phyloP scores from a whole-genome alignment of 2,329 filamentous ascomycete species.

The Cryphonectria japonica region DNA sequence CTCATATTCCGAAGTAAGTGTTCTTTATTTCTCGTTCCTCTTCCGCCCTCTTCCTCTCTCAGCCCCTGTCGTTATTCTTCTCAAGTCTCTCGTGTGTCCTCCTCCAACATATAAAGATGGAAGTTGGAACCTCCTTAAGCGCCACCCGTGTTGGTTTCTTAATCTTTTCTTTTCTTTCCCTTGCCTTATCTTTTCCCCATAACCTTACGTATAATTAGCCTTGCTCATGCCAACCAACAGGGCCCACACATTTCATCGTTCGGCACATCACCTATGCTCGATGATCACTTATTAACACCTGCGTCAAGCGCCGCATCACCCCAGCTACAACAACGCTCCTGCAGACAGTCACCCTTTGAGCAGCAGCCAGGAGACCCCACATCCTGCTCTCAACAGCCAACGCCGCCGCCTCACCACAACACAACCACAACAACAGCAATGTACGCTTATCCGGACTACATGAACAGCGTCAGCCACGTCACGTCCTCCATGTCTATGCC shows the following conservation, averaged over 20 bases:
- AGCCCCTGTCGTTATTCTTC: neutral
- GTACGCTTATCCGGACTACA: conserved; percentile 48
- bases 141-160: neutral
- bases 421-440: conserved; percentile 46
- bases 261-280: conserved; percentile 39
- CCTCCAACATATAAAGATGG: conserved; percentile 4
- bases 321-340: conserved; percentile 46
- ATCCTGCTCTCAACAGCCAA: conserved; percentile 48
- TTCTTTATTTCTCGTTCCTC: neutral
- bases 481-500: conserved; percentile 51
- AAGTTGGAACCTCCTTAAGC: neutral
- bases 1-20: conserved; percentile 30
- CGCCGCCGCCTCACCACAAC: conserved; percentile 44
- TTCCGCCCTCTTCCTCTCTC: neutral
- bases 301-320: conserved; percentile 55
- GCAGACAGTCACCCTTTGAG: conserved; percentile 32
- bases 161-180: conserved; percentile 17
- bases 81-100: neutral
- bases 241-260: conserved; percentile 44
- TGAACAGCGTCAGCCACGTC: conserved; percentile 47
- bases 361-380: conserved; percentile 42
- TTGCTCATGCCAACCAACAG: conserved; percentile 32
- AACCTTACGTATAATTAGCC: neutral
- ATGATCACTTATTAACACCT: conserved; percentile 50
- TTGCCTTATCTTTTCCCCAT: conserved; percentile 8